Percentiles rank a stretch among this genome's conserved stretches.
Evolutionary conservation across 345 rosid genomes (phyloP).

Genomic region (Salix caprea): DNA sequence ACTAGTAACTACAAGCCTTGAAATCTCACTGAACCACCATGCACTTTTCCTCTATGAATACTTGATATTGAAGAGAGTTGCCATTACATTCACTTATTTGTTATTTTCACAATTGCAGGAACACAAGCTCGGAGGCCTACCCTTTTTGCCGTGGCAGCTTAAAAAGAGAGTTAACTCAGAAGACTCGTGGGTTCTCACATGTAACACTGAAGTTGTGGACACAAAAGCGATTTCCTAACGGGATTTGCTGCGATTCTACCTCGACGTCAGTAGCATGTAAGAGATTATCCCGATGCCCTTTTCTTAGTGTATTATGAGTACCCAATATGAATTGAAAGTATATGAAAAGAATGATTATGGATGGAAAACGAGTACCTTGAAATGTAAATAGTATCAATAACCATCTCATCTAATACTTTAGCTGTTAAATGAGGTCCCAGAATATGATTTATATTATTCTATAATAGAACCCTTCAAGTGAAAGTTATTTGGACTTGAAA

Average conservation of each 20-base stretch:
- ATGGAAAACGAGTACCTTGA: slow-evolving; percentile 38
- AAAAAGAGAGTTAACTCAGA: slow-evolving; percentile 88
- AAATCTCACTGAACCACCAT: not conserved
- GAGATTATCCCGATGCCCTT: slow-evolving; percentile 69
- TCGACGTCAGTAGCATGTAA: slow-evolving; percentile 65
- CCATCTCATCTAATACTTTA: too few relatives aligned
- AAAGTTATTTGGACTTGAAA: too few relatives aligned
- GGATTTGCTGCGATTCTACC: slow-evolving; percentile 73
- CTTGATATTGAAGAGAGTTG: not conserved
- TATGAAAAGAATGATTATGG: slow-evolving; percentile 38
- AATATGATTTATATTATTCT: too few relatives aligned
- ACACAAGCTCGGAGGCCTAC: slow-evolving; percentile 80
- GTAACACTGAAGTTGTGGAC: slow-evolving; percentile 78
- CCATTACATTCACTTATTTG: not conserved
- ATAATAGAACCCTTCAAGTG: rapidly evolving
- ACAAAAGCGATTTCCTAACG: slow-evolving; percentile 54
- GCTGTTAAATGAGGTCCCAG: too few relatives aligned
- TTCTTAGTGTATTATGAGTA: slow-evolving; percentile 84
- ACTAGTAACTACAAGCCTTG: slow-evolving; percentile 48
- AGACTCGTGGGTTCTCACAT: slow-evolving; percentile 92
- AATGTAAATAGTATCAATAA: slow-evolving; percentile 37
- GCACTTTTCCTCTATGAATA: not conserved
- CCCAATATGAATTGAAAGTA: slow-evolving; percentile 46
- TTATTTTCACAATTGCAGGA: slow-evolving; percentile 46
- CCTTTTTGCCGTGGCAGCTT: slow-evolving; percentile 92